phyloP scores from a whole-genome alignment of 257 asterid genomes.

The Solanum virginianum region DNA sequence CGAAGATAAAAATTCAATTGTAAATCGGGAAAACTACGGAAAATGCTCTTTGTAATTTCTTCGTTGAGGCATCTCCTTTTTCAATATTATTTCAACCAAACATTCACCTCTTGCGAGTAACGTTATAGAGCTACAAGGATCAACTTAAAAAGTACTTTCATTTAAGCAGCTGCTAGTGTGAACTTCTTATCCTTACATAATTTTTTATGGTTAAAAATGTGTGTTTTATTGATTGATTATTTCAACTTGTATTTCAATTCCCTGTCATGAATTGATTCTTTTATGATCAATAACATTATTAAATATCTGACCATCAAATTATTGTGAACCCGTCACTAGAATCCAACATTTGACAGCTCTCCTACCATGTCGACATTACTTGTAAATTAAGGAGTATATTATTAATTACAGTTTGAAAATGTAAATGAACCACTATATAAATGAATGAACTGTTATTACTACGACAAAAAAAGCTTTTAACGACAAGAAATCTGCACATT shows the following conservation, averaged over 20 bases:
- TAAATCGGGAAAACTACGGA: too few relatives aligned
- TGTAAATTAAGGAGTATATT: background rate
- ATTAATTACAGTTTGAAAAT: background rate
- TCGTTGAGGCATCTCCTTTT: too few relatives aligned
- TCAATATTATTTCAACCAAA: too few relatives aligned
- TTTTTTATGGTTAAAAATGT: background rate
- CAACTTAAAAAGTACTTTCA: background rate
- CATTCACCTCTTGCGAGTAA: background rate
- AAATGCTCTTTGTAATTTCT: too few relatives aligned
- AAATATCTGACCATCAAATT: background rate
- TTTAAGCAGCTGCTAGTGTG: background rate
- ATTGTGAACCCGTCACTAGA: background rate
- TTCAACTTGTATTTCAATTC: background rate
- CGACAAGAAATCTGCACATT: too few relatives aligned
- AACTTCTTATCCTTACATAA: background rate
- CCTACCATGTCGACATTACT: background rate
- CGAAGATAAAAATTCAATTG: too few relatives aligned
- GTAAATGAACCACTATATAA: background rate
- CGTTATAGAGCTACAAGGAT: background rate
- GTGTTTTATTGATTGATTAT: background rate
- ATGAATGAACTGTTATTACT: background rate
- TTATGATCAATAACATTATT: background rate
- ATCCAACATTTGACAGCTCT: background rate
- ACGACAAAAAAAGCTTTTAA: too few relatives aligned
- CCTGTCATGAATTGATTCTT: background rate